A percentile compares a stretch with the other conserved stretches of the same genome.
Evolutionary conservation across 345 rosid genomes (phyloP).

Genomic region (Gossypium anomalum): DNA sequence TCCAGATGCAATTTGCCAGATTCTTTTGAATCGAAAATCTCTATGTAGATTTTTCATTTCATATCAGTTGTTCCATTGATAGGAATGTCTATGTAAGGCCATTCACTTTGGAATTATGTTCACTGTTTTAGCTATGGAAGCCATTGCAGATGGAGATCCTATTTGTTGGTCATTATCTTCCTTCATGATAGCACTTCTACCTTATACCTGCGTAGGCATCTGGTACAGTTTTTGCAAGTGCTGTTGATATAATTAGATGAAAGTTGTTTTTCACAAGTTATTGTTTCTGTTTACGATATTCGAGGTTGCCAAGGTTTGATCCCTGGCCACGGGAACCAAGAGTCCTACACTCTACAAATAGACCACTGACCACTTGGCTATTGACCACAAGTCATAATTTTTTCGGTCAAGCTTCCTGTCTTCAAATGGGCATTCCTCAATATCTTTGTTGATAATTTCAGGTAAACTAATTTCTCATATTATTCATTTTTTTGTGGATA

Average conservation of each 20-base stretch:
- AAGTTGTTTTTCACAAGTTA: neutral
- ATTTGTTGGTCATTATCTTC: neutral
- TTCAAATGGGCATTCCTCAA: neutral
- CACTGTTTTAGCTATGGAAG: neutral
- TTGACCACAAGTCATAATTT: neutral
- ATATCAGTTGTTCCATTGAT: neutral
- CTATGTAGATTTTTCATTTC: neutral
- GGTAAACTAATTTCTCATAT: neutral
- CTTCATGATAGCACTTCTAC: neutral
- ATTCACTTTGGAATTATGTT: neutral
- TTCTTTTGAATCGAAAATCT: neutral
- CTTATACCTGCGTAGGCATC: neutral
- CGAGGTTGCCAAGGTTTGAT: neutral
- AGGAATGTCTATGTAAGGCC: neutral
- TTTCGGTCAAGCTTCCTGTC: neutral
- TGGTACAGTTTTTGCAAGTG: neutral
- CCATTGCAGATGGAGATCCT: neutral
- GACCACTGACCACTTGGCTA: neutral
- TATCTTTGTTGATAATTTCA: neutral
- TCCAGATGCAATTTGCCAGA: neutral
- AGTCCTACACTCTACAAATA: neutral
- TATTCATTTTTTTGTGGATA: slow-evolving; percentile 6
- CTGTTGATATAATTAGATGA: neutral
- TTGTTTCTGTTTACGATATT: neutral
- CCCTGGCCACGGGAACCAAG: neutral